A percentile compares a stretch with the other conserved stretches of the same genome.
Conservation (phyloP, 2,329 filamentous ascomycete species). For the Septoria petroselini region DNA sequence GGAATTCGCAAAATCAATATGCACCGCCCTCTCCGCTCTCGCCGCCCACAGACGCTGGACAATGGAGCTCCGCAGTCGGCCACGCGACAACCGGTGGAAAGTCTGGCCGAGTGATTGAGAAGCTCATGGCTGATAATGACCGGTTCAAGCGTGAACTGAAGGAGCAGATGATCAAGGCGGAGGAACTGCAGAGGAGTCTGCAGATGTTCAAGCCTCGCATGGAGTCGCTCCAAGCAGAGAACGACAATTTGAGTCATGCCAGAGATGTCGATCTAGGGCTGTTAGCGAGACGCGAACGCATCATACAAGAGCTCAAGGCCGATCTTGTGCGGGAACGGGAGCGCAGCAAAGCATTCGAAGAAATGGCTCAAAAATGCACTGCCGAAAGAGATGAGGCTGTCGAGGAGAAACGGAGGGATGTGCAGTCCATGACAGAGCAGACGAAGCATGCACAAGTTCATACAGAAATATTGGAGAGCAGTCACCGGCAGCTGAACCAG, state of each 20-base stretch:
- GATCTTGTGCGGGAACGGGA: constrained; percentile 63
- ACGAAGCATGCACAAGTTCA: constrained; percentile 56
- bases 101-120: constrained; percentile 75
- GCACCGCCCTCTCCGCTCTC: constrained; percentile 20
- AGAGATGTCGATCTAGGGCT: constrained; percentile 69
- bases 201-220: constrained; percentile 69
- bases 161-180: constrained; percentile 49
- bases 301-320: constrained; percentile 65
- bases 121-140: constrained; percentile 76
- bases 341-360: constrained; percentile 58
- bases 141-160: constrained; percentile 65
- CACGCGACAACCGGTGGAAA: constrained; percentile 62
- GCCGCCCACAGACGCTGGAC: constrained; percentile 16
- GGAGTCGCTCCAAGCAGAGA: constrained; percentile 64
- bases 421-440: constrained; percentile 55
- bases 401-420: constrained; percentile 58
- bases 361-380: constrained; percentile 60
- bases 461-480: constrained; percentile 65
- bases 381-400: constrained; percentile 61
- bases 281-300: constrained; percentile 69
- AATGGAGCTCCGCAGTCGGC: constrained; percentile 66
- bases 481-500: constrained; percentile 67
- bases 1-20: constrained; percentile 11
- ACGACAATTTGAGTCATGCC: constrained; percentile 66
- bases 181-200: constrained; percentile 68